A percentile compares a stretch with the other conserved stretches of the same genome.
Conservation (phyloP, 805 yeast species). For the Schizosaccharomyces octosporus region DNA sequence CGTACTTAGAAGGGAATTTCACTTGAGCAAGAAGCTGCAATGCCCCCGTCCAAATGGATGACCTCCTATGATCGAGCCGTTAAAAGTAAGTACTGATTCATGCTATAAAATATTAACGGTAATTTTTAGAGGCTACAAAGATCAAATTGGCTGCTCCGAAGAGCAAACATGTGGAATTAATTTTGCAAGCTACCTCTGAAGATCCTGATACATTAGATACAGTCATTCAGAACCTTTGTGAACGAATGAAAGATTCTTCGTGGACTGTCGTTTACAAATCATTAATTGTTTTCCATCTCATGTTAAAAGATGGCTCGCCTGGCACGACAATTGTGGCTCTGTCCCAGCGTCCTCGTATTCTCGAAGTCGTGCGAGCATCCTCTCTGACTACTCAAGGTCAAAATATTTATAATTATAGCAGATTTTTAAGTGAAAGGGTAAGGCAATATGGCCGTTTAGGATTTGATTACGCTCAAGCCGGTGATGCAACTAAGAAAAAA, state of each 20-base stretch:
- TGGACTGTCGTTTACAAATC: conserved; percentile 48
- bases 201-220: conserved; percentile 38
- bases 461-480: conserved; percentile 50
- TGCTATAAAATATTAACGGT: background rate
- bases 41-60: background rate
- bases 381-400: conserved; percentile 14
- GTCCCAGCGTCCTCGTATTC: conserved; percentile 17
- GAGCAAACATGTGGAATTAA: conserved; percentile 85
- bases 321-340: conserved; percentile 46
- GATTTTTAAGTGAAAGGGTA: conserved; percentile 44
- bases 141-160: conserved; percentile 79
- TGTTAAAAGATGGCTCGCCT: conserved; percentile 77
- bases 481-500: conserved; percentile 16
- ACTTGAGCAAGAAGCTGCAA: background rate
- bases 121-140: background rate
- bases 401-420: conserved; percentile 11
- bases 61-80: background rate
- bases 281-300: conserved; percentile 59
- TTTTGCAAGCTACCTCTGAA: conserved; percentile 38
- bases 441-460: conserved; percentile 39
- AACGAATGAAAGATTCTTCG: background rate
- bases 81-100: background rate
- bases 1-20: too few species aligned
- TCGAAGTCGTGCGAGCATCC: conserved; percentile 25
- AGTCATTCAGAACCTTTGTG: conserved; percentile 23